Evolutionary conservation across 192 early-diverging fungal genomes (phyloP).

Genomic region (Gryganskiella cystojenkinii): DNA sequence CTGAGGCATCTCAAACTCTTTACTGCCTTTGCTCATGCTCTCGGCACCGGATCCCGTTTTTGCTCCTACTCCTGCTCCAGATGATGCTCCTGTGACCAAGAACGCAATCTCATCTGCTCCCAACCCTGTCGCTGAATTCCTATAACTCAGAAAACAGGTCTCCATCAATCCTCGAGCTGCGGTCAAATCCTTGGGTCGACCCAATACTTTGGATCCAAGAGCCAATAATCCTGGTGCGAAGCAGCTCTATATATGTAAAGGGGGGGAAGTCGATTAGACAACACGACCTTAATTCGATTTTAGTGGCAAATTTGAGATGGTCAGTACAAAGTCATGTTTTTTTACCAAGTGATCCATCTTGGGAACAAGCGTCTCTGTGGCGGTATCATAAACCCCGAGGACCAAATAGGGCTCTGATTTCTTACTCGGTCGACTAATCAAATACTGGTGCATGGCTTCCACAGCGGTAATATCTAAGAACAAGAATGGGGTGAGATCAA

Average conservation of each 20-base stretch:
- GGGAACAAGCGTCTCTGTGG: constrained; percentile 27
- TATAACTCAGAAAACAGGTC: constrained; percentile 64
- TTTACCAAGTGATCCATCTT: constrained; percentile 80
- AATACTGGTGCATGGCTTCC: constrained; percentile 32
- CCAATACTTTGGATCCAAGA: constrained; percentile 60
- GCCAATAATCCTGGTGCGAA: constrained; percentile 80
- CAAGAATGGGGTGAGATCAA: too few species aligned
- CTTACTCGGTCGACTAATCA: constrained; percentile 23
- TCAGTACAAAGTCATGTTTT: too few species aligned
- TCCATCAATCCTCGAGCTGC: constrained; percentile 74
- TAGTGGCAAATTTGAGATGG: too few species aligned
- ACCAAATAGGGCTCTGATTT: constrained; percentile 9
- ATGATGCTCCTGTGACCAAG: constrained; percentile 14
- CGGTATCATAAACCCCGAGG: constrained; percentile 27
- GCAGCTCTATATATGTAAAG: constrained; percentile 59
- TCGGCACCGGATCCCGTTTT: too few species aligned
- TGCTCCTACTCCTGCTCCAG: too few species aligned
- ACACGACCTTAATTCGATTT: neutral
- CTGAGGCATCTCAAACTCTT: constrained; percentile 33
- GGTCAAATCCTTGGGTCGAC: constrained; percentile 65
- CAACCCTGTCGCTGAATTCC: constrained; percentile 25
- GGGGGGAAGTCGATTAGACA: neutral
- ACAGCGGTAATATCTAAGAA: constrained; percentile 16
- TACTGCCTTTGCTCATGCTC: neutral
- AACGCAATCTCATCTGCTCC: constrained; percentile 44